These are phyloP conservation scores for Talaromyces islandicus DNA, from an alignment of 2,329 filamentous ascomycete species.

Conservation along the genomic window DNA sequence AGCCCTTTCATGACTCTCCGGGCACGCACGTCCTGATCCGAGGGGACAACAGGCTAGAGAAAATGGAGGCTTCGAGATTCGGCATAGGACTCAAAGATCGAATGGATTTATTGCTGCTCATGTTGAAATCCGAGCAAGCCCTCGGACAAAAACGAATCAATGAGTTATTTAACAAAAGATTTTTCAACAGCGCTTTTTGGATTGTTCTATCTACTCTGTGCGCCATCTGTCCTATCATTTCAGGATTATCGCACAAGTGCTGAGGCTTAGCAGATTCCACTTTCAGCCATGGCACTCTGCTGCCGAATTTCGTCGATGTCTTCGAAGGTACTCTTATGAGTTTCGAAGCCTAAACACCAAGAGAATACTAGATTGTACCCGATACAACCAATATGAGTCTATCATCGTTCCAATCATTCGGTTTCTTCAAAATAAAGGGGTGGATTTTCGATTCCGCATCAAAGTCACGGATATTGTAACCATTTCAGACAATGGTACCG, in stretches of 20 bases:
- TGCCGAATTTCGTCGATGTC: slow-evolving; percentile 18
- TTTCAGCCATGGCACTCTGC: slow-evolving; percentile 20
- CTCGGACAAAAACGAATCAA: not conserved
- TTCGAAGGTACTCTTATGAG: slow-evolving; percentile 18
- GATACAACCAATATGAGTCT: not conserved
- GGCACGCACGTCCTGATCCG: not conserved
- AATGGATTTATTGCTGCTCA: not conserved
- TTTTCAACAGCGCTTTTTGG: not conserved
- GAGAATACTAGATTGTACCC: not conserved
- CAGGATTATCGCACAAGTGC: slow-evolving; percentile 12
- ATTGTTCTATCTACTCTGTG: not conserved
- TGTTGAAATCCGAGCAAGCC: not conserved
- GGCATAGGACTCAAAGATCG: not conserved
- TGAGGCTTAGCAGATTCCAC: slow-evolving; percentile 15
- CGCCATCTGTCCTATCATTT: not conserved
- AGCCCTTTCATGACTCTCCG: not conserved
- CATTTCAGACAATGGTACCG: not conserved
- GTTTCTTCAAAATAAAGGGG: not conserved
- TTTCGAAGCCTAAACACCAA: slow-evolving; percentile 18
- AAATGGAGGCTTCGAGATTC: not conserved
- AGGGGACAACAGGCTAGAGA: not conserved
- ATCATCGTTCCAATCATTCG: not conserved
- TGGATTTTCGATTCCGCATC: not conserved
- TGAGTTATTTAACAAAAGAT: not conserved
- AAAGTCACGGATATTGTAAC: not conserved